Evolutionary conservation across 2,329 filamentous ascomycete genomes (phyloP).

Genomic region (Eutypa lata): DNA sequence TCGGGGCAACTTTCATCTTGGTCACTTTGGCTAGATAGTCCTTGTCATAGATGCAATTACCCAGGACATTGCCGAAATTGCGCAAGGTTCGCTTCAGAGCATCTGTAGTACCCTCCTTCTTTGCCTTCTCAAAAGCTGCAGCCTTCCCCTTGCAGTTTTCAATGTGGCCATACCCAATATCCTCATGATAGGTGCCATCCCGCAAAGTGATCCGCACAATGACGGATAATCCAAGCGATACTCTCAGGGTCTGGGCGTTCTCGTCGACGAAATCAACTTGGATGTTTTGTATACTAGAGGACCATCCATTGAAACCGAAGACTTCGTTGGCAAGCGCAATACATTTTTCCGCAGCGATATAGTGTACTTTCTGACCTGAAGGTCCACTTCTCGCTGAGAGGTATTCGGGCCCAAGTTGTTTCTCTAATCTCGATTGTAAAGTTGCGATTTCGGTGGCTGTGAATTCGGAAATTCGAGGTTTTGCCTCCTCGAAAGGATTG

Average conservation of each 20-base stretch:
- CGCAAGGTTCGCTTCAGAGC: slow-evolving; percentile 84
- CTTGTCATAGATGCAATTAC: slow-evolving; percentile 99
- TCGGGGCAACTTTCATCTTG: slow-evolving; percentile 77
- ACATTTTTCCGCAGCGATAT: slow-evolving; percentile 93
- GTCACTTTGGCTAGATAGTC: slow-evolving; percentile 87
- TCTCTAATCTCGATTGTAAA: slow-evolving; percentile 80
- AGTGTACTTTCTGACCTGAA: slow-evolving; percentile 83
- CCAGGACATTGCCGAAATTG: slow-evolving; percentile 92
- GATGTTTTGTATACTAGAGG: slow-evolving; percentile 89
- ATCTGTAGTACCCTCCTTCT: slow-evolving; percentile 97
- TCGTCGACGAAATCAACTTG: slow-evolving; percentile 96
- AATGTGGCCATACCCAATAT: slow-evolving; percentile 93
- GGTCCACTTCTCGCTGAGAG: slow-evolving; percentile 84
- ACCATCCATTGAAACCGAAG: slow-evolving; percentile 59
- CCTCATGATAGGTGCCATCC: slow-evolving; percentile 96
- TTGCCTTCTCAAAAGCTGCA: slow-evolving; percentile 95
- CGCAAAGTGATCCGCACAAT: slow-evolving; percentile 85
- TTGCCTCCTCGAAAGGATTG: slow-evolving; percentile 80
- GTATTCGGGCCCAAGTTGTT: slow-evolving; percentile 93
- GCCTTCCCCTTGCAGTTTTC: slow-evolving; percentile 96
- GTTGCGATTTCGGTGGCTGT: slow-evolving; percentile 89
- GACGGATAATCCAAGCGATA: slow-evolving; percentile 83
- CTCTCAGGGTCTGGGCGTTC: slow-evolving; percentile 70
- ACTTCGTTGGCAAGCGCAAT: slow-evolving; percentile 60
- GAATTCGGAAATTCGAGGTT: slow-evolving; percentile 70